Percentiles rank a stretch among this genome's conserved stretches.
Evolutionary conservation across 2,329 filamentous ascomycete genomes (phyloP).

Genomic region (Hirsutella minnesotensis): DNA sequence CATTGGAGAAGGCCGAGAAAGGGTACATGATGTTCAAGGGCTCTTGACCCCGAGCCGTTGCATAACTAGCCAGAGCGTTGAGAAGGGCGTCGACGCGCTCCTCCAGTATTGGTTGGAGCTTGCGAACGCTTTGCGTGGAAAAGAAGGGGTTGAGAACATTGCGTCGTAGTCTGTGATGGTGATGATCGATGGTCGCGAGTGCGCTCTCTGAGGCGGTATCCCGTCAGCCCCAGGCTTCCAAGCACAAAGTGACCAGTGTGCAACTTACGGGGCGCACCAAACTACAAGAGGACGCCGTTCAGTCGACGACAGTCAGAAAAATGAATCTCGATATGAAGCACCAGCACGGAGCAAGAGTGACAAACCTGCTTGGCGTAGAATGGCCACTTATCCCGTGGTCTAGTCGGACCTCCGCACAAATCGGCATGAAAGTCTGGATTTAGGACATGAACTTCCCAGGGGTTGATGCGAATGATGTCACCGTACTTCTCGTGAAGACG

Average conservation of each 20-base stretch:
- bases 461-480: slow-evolving; percentile 26
- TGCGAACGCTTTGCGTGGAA: slow-evolving; percentile 22
- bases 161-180: slow-evolving; percentile 20
- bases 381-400: slow-evolving; percentile 20
- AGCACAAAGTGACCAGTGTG: neutral
- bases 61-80: slow-evolving; percentile 16
- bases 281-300: slow-evolving; percentile 12
- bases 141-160: slow-evolving; percentile 24
- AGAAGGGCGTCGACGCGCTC: slow-evolving; percentile 22
- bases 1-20: slow-evolving; percentile 26
- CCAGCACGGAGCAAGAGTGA: neutral
- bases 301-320: no score
- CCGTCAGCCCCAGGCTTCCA: neutral
- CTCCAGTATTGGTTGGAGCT: slow-evolving; percentile 24
- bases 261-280: slow-evolving; percentile 20
- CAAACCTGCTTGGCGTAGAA: slow-evolving; percentile 24
- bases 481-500: slow-evolving; percentile 30
- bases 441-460: slow-evolving; percentile 26
- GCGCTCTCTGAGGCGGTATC: slow-evolving; percentile 14
- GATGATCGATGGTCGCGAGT: slow-evolving; percentile 22
- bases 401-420: slow-evolving; percentile 20
- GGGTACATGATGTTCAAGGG: slow-evolving; percentile 24
- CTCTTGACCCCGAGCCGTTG: slow-evolving; percentile 11
- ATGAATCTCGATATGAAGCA: neutral
- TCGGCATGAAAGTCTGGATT: slow-evolving; percentile 26